Evolutionary conservation across 2,329 filamentous ascomycete genomes (phyloP).

Genomic region (Aureobasidium uvarum): DNA sequence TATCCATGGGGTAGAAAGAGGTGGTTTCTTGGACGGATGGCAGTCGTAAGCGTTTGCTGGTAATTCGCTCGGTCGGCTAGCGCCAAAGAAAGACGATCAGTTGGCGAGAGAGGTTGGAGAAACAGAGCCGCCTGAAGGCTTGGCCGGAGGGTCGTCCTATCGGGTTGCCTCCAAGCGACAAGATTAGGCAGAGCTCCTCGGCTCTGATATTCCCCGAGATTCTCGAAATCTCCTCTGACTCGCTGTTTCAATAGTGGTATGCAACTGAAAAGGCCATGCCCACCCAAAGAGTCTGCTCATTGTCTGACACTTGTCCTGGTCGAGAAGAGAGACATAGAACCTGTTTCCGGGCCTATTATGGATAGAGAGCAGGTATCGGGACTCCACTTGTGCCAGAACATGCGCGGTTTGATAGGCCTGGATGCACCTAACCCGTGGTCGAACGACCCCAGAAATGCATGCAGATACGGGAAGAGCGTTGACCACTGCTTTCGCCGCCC

Average conservation of each 20-base stretch:
- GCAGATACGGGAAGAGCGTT: slow-evolving; percentile 24
- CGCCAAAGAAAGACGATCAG: neutral
- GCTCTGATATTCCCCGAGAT: slow-evolving; percentile 7
- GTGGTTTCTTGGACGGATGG: neutral
- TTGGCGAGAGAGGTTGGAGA: slow-evolving; percentile 15
- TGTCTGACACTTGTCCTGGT: neutral
- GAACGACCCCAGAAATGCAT: slow-evolving; percentile 20
- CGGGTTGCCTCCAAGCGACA: slow-evolving; percentile 4
- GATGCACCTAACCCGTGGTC: slow-evolving; percentile 18
- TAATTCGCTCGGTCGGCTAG: slow-evolving; percentile 13
- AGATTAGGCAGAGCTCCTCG: slow-evolving; percentile 8
- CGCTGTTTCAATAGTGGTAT: neutral
- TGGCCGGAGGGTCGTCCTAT: neutral
- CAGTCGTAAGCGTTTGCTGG: slow-evolving; percentile 4
- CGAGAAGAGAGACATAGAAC: slow-evolving; percentile 1
- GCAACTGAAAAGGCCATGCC: neutral
- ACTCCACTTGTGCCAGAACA: slow-evolving; percentile 12
- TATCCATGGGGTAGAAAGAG: slow-evolving; percentile 36
- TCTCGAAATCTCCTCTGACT: slow-evolving; percentile 24
- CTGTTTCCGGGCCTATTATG: slow-evolving; percentile 12
- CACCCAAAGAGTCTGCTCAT: neutral
- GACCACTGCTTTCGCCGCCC: slow-evolving; percentile 22
- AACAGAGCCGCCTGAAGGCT: slow-evolving; percentile 19
- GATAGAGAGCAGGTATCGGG: neutral
- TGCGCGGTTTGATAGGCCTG: slow-evolving; percentile 16